A percentile compares a stretch with the other conserved stretches of the same genome.
These are phyloP conservation scores for Ambrosia artemisiifolia DNA, from an alignment of 129 eudicot species.

Conservation along the genomic window DNA sequence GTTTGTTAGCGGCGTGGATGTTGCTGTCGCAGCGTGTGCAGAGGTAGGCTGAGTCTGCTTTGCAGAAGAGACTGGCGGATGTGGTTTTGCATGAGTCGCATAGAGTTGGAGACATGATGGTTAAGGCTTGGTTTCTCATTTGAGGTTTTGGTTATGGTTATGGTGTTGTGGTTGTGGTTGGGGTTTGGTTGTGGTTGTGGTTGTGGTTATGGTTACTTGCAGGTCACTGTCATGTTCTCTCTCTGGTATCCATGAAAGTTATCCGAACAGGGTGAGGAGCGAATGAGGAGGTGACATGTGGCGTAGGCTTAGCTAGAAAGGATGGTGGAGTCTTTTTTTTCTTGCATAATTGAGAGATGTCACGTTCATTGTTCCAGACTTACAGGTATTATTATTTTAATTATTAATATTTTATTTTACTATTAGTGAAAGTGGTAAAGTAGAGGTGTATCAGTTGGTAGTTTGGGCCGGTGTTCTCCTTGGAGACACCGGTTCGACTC, in stretches of 20 bases:
- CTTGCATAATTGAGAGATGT: constrained; percentile 8
- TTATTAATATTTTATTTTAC: no score
- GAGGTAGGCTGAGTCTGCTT: constrained; percentile 78
- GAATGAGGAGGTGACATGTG: constrained; percentile 35
- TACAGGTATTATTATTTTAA: no score
- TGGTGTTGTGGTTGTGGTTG: background rate
- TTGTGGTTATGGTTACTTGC: constrained; percentile 3
- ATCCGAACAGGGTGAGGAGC: constrained; percentile 10
- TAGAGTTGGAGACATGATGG: constrained; percentile 42
- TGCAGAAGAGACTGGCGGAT: constrained; percentile 64
- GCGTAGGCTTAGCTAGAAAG: constrained; percentile 40
- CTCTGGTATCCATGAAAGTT: constrained; percentile 10
- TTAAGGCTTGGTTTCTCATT: constrained; percentile 41
- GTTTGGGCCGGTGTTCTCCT: no score
- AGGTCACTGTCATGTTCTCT: constrained; percentile 9
- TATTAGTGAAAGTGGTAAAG: no score
- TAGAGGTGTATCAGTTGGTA: no score
- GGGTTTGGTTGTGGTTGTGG: constrained; percentile 3
- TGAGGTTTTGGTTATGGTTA: background rate
- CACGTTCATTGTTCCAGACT: no score
- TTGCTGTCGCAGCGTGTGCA: constrained; percentile 64
- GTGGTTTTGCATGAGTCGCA: constrained; percentile 82
- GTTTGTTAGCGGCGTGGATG: constrained; percentile 90
- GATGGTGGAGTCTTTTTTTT: constrained; percentile 7
- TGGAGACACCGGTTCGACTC: no score